Conservation (phyloP, 345 rosid genomes). For the Odontarrhena argentea region DNA sequence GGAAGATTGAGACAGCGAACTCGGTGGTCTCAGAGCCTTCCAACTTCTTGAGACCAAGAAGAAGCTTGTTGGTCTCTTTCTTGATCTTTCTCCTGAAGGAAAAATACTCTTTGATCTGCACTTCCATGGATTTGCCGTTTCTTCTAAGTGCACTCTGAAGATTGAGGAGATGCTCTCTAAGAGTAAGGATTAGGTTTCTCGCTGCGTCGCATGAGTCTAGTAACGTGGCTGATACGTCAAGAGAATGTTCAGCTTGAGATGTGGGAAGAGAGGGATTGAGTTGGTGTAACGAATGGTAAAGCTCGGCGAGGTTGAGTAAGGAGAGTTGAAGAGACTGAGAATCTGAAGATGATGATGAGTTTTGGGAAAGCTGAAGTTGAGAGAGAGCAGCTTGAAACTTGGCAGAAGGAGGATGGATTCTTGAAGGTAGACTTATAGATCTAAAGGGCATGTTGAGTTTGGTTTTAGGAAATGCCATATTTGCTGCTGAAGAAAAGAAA, state of each 20-base stretch:
- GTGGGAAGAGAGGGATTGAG: slow-evolving; percentile 43
- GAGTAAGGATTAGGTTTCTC: slow-evolving; percentile 43
- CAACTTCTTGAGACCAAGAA: slow-evolving; percentile 48
- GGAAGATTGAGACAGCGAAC: slow-evolving; percentile 34
- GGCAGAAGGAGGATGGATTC: slow-evolving; percentile 48
- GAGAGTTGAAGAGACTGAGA: slow-evolving; percentile 43
- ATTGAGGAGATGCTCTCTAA: slow-evolving; percentile 44
- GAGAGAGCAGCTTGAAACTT: slow-evolving; percentile 52
- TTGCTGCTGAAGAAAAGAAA: slow-evolving; percentile 31
- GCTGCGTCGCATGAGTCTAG: slow-evolving; percentile 49
- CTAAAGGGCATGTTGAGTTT: slow-evolving; percentile 42
- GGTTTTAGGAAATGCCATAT: slow-evolving; percentile 36
- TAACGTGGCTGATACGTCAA: slow-evolving; percentile 49
- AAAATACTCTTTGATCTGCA: slow-evolving; percentile 49
- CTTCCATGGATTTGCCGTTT: slow-evolving; percentile 43
- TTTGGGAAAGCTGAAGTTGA: slow-evolving; percentile 46
- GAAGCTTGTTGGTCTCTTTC: slow-evolving; percentile 49
- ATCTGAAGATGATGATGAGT: slow-evolving; percentile 30
- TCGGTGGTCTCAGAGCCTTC: slow-evolving; percentile 29
- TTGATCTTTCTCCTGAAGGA: slow-evolving; percentile 61
- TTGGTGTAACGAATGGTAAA: slow-evolving; percentile 48
- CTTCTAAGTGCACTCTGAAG: slow-evolving; percentile 61
- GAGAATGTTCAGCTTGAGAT: slow-evolving; percentile 44
- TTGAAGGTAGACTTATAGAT: slow-evolving; percentile 63
- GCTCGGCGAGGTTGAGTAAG: slow-evolving; percentile 47